Evolutionary conservation across 345 rosid genomes (phyloP), one percentile per base, ranked within the genome.

Genomic region (Eucalyptus lansdowneana): DNA sequence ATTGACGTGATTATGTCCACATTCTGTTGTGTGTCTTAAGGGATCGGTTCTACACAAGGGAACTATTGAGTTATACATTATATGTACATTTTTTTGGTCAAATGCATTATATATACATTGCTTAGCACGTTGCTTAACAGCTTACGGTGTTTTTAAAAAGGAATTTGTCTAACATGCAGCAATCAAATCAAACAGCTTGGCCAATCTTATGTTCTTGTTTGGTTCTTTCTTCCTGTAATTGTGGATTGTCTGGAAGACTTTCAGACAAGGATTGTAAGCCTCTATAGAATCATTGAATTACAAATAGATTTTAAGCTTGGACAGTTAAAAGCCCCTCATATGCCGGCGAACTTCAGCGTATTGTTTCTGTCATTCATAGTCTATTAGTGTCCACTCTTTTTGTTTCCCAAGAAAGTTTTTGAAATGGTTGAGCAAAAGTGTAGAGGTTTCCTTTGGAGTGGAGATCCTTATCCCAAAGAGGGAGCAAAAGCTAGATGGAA

Each of bases 41-140:
- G 6, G 76, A n/a, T n/a, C 0, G 40, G 76, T 65, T n/a, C 40
- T 65, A n/a, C 6, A 0, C 40, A 25, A 14, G 11, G 21, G 72
- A 2, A 65, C 0, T 8, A 1, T 2, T 65, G 17, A 65, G 6
- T 65, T n/a, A n/a, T 65, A 65, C 10, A 4, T 14, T 65, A 62
- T 29, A 13, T 62, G 8, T 14, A 29, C 34, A 62, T n/a, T n/a
- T 56, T 1, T 56, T 56, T 56, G 27, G 60, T 56, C 27, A 6
- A 56, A 56, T 56, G 3, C 3, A 1, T 7, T 65, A 4, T n/a
- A 14, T n/a, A 14, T 8, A n/a, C 21, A 65, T n/a, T n/a, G 21
- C 1, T 14, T 31, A 9, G 76, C 40, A 8, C 6, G 4, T 65
- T 65, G 3, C 40, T 34, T 65, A n/a, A 3, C 11, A 15, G 40